Evolutionary conservation across 805 yeast genomes (phyloP).

Genomic region (Metschnikowia lunata): DNA sequence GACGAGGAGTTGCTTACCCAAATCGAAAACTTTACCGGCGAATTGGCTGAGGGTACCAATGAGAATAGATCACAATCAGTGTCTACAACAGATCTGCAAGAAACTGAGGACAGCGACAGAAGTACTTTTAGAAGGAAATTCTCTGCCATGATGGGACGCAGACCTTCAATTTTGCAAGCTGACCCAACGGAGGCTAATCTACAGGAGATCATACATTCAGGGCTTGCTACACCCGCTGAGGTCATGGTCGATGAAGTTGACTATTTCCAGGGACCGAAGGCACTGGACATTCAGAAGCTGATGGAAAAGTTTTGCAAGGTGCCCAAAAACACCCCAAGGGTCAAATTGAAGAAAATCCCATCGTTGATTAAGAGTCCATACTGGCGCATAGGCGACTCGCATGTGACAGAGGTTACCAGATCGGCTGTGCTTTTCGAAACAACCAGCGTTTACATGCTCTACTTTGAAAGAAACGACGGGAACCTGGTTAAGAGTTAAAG

Average conservation of each 20-base stretch:
- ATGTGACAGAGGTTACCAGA: conserved; percentile 55
- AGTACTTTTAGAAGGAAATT: conserved; percentile 32
- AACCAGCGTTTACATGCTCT: conserved; percentile 78
- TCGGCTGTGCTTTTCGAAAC: conserved; percentile 62
- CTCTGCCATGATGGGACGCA: conserved; percentile 39
- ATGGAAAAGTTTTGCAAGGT: conserved; percentile 12
- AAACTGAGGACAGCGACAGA: conserved; percentile 15
- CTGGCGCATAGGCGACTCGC: conserved; percentile 84
- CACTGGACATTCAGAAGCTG: conserved; percentile 14
- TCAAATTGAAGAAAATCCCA: conserved; percentile 50
- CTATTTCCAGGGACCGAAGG: conserved; percentile 24
- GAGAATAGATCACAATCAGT: conserved; percentile 7
- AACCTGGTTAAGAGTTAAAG: conserved; percentile 8
- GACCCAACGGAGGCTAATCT: conserved; percentile 32
- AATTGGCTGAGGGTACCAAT: neutral
- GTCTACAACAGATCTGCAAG: conserved; percentile 16
- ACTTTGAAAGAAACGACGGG: conserved; percentile 60
- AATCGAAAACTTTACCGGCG: neutral
- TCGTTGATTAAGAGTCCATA: conserved; percentile 56
- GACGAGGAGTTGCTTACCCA: conserved; percentile 17
- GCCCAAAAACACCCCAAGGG: conserved; percentile 15
- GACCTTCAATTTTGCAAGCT: conserved; percentile 38
- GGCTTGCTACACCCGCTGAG: conserved; percentile 40
- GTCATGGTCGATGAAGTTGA: conserved; percentile 29
- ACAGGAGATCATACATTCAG: conserved; percentile 37